Evolutionary conservation across 2,329 filamentous ascomycete genomes (phyloP).

Genomic region (Emergomyces orientalis): DNA sequence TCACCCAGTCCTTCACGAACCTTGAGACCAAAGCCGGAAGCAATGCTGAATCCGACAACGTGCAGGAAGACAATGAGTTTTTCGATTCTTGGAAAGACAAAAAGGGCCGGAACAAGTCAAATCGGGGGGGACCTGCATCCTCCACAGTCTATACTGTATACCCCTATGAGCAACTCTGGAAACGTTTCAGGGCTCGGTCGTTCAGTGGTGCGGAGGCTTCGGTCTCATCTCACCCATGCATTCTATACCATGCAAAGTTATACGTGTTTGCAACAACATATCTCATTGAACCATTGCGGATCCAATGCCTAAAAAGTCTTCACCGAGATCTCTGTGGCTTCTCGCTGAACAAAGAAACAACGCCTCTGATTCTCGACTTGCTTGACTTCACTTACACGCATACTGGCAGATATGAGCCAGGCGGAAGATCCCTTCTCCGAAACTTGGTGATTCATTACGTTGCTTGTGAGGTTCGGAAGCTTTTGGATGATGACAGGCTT

Average conservation of each 20-base stretch:
- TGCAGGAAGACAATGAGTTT: too few relatives aligned
- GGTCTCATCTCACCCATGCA: slow-evolving; percentile 1
- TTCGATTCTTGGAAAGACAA: background rate
- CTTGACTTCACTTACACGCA: background rate
- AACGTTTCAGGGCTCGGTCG: background rate
- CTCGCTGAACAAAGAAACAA: slow-evolving; percentile 2
- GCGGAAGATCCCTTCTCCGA: slow-evolving; percentile 8
- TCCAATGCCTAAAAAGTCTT: slow-evolving; percentile 3
- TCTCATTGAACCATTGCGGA: slow-evolving; percentile 9
- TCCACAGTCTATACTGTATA: too few relatives aligned
- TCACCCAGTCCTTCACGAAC: background rate
- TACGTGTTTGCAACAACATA: slow-evolving; percentile 13
- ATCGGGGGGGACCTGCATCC: too few relatives aligned
- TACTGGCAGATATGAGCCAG: slow-evolving; percentile 7
- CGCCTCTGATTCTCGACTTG: background rate
- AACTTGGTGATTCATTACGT: slow-evolving; percentile 11
- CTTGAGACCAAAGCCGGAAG: too few relatives aligned
- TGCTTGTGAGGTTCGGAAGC: slow-evolving; percentile 8
- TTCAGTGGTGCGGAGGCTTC: background rate
- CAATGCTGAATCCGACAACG: too few relatives aligned
- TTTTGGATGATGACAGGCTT: slow-evolving; percentile 8
- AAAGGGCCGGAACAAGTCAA: background rate
- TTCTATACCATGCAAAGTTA: slow-evolving; percentile 12
- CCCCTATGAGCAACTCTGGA: slow-evolving; percentile 1
- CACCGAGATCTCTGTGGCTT: slow-evolving; percentile 9